Conservation (phyloP, 768 basidiomycete genomes). For the Pilatotrama ljubarskyi region DNA sequence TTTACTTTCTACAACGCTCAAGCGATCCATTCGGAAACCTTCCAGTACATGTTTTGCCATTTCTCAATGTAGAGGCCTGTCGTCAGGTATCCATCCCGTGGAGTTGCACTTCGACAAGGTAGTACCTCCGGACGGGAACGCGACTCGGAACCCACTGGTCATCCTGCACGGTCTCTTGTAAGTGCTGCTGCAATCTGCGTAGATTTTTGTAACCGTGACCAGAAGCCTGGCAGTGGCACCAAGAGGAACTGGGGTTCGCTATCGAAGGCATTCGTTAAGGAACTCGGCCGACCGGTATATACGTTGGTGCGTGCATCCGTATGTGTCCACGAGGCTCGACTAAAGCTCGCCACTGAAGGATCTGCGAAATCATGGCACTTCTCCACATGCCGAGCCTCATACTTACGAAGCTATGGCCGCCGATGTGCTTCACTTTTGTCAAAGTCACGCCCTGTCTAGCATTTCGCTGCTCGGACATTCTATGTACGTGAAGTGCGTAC, state of each 20-base stretch:
- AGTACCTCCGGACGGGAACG: conserved; percentile 27
- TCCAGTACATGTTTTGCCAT: no score
- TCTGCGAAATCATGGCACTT: conserved; percentile 86
- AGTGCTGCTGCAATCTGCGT: background rate
- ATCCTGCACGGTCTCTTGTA: conserved; percentile 41
- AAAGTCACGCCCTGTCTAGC: conserved; percentile 50
- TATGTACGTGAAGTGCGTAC: conserved; percentile 55
- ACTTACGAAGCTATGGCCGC: conserved; percentile 77
- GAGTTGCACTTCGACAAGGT: conserved; percentile 31
- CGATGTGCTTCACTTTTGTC: conserved; percentile 72
- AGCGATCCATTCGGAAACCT: background rate
- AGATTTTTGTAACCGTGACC: conserved; percentile 4
- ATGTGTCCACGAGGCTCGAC: background rate
- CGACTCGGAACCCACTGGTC: conserved; percentile 31
- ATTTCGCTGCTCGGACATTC: conserved; percentile 87
- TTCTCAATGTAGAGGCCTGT: background rate
- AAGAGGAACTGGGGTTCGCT: conserved; percentile 90
- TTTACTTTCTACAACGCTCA: background rate
- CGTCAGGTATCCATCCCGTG: conserved; percentile 16
- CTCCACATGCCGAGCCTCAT: conserved; percentile 74
- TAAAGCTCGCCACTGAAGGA: conserved; percentile 47
- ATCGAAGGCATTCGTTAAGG: conserved; percentile 69
- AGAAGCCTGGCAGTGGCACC: conserved; percentile 57
- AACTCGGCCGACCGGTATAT: conserved; percentile 69
- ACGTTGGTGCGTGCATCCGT: conserved; percentile 52